Evolutionary conservation across 2,329 filamentous ascomycete genomes (phyloP), one percentile per base, ranked within the genome.

Genomic region (Alternaria arborescens): DNA sequence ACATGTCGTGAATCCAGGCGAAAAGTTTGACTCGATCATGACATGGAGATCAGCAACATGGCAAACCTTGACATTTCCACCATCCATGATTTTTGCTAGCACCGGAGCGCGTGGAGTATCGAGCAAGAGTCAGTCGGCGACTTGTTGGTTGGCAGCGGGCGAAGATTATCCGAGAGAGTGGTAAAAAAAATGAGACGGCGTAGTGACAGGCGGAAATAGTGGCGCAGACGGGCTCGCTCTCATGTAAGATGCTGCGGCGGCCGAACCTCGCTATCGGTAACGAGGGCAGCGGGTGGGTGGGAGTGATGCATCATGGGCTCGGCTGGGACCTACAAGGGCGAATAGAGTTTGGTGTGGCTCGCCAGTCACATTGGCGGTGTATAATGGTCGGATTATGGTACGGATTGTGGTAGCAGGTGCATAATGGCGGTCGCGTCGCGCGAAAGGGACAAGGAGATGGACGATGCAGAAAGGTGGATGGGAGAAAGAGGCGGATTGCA

Each of bases 261-360:
- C 62, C 53, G 64, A 58, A 64, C 64, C 64, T 56, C 24, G 47
- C 52, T 16, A 48, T 41, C 52, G 64, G 64, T 58, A 66, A 44
- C 46, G 46, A 48, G 18, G 41, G 42, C 32, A 43, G 43, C 26
- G 47, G 46, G 36, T 38, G 53, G 53, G 52, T 26, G 60, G 46
- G 18, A 44, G 43, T 50, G 30, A 12, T 24, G 34, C 51, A 42
- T 43, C 48, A 32, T 54, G 46, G 40, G 46, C 42, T 57, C 51
- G 55, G 14, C 43, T 58, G 54, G 55, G 14, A 28, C 42, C 46
- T 20, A 18, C 38, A 42, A 24, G 30, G 10, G 46, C 38, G 30
- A 51, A 60, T 57, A 54, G 55, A 53, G 48, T 54, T 55, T 43
- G 26, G 12, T 43, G 58, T 41, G 52, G 54, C 36, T 42, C 41